phyloP scores from a whole-genome alignment of 345 rosid genomes.

The Acer campestre region DNA sequence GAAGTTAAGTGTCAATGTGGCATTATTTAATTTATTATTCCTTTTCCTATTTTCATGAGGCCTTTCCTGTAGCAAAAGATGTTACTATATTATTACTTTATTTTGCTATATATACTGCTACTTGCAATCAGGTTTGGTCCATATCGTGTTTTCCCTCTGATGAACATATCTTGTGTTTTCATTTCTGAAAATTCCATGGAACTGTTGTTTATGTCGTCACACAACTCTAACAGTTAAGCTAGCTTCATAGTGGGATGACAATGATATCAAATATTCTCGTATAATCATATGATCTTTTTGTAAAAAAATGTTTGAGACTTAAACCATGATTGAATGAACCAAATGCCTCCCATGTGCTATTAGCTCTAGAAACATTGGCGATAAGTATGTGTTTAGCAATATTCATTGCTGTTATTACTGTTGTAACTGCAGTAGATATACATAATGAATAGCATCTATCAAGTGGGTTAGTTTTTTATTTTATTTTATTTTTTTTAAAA shows the following conservation, averaged over 20 bases:
- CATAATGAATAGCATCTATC: not conserved
- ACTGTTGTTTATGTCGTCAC: not conserved
- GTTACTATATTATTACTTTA: not conserved
- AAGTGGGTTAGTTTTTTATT: not conserved
- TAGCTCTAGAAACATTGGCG: not conserved
- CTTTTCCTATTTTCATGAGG: not conserved
- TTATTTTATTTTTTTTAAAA: too few relatives aligned
- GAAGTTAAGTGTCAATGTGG: not conserved
- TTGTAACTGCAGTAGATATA: not conserved
- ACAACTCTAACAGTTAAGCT: not conserved
- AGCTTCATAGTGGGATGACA: not conserved
- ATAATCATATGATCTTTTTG: not conserved
- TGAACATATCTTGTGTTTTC: not conserved
- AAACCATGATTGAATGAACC: not conserved
- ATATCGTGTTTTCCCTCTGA: not conserved
- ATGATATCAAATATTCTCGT: not conserved
- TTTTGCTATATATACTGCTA: not conserved
- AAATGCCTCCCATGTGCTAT: not conserved
- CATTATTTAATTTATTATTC: not conserved
- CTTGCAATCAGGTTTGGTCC: not conserved
- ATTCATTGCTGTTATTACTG: not conserved
- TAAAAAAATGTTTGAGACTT: not conserved
- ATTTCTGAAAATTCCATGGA: not conserved
- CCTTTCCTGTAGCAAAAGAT: not conserved
- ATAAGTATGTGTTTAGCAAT: not conserved